Evolutionary conservation across 306 rosid species (phyloP), one percentile per base, ranked within the genome.

Genomic region (Cucumis cinereus): DNA sequence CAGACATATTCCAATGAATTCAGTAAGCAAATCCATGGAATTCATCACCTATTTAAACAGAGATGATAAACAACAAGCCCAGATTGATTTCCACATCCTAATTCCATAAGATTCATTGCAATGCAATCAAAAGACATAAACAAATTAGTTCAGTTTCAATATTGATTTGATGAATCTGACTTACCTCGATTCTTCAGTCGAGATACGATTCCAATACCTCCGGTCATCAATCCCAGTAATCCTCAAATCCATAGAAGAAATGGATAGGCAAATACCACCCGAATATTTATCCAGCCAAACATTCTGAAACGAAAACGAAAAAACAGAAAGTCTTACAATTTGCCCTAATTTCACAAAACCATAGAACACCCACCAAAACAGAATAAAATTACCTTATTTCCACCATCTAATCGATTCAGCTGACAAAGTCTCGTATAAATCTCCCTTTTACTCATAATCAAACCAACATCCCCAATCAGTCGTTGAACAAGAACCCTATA

Each of bases 171-270:
- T 11, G 67, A 68, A 81, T 28, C 86, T 85, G 75, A 91, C 86
- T 84, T 75, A 94, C 99, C 80, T 77, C 0, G 80, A 77, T 64
- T 77, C 80, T 52, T 77, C 54, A 5, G 75, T 52, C 8, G 89
- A 84, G 50, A 90, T 83, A 58, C 78, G 81, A 57, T 88, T 90
- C 95, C 95, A 90, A 78, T 90, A 90, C 79, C 95, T 88, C 4
- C 92, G 75, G 82, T 90, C 95, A 81, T 87, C 92, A 73, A 95
- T 90, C 63, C 98, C 97, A 0, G 99, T 95, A 36, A 95, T 90
- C 10, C 92, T 86, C 62, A 95, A 82, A 33, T 93, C 99, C 84
- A 87, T 90, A 0, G 91, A 86, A 41, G 98, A 83, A 75, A 95
- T 68, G 16, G 90, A 85, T 83, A 95, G 23, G 79, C 96, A 95